Conservation (phyloP, 441 rosid species). For the Eruca vesicaria region DNA sequence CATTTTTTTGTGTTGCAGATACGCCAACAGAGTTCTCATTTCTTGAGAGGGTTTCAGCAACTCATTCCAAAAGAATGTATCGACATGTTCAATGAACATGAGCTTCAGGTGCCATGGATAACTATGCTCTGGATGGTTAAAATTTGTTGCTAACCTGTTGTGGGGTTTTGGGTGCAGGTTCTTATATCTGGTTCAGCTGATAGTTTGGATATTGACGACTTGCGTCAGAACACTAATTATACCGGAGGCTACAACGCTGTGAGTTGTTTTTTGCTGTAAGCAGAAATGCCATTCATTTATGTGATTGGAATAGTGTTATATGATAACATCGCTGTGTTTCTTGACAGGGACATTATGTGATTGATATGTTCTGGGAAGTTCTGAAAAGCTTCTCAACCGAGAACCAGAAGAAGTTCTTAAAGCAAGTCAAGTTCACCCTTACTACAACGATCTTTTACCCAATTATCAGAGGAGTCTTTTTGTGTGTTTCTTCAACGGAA, state of each 20-base stretch:
- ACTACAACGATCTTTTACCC: constrained; percentile 1
- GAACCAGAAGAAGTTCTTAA: constrained; percentile 88
- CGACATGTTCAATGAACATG: constrained; percentile 97
- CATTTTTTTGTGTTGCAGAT: constrained; percentile 50
- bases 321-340: constrained; percentile 5
- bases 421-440: constrained; percentile 46
- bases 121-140: not conserved
- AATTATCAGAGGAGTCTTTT: not conserved
- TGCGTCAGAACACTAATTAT: constrained; percentile 72
- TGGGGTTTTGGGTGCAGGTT: constrained; percentile 56
- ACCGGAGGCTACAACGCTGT: constrained; percentile 92
- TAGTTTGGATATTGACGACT: constrained; percentile 94
- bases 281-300: constrained; percentile 8
- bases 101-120: constrained; percentile 70
- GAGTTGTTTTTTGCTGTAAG: constrained; percentile 35
- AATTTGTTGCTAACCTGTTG: not conserved
- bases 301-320: constrained; percentile 10
- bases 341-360: constrained; percentile 90
- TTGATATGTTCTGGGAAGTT: constrained; percentile 95
- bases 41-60: constrained; percentile 94
- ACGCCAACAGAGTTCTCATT: constrained; percentile 94
- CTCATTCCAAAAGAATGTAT: constrained; percentile 95
- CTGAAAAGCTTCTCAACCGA: constrained; percentile 82
- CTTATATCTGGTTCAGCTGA: constrained; percentile 96
- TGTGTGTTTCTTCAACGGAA: constrained; percentile 1